phyloP scores from a whole-genome alignment of 768 basidiomycete genomes.

The Boletus edulis region DNA sequence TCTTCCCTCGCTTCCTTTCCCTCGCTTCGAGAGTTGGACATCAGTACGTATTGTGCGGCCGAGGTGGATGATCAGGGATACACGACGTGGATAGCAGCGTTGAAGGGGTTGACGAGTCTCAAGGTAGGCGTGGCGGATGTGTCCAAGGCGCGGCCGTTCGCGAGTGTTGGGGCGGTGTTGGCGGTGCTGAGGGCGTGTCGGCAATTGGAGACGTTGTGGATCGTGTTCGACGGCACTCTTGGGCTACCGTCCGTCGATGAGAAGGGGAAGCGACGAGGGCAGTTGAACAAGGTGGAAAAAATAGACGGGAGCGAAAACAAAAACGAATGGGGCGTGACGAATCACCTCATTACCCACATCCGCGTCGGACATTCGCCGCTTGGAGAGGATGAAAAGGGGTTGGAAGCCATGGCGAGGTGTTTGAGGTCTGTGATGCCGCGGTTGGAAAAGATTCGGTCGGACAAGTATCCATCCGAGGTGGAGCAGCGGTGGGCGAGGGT shows the following conservation, averaged over 20 bases:
- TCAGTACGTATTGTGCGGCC: conserved; percentile 18
- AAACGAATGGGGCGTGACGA: conserved; percentile 19
- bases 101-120: conserved; percentile 12
- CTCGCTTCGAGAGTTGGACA: conserved; percentile 15
- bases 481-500: conserved; percentile 14
- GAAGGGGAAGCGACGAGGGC: neutral
- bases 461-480: conserved; percentile 11
- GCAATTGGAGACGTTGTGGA: conserved; percentile 15
- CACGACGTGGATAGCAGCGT: conserved; percentile 9
- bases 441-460: conserved; percentile 17
- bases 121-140: conserved; percentile 21
- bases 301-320: neutral
- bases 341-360: conserved; percentile 14
- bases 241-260: neutral
- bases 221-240: conserved; percentile 22
- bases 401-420: conserved; percentile 13
- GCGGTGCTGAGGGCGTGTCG: conserved; percentile 21
- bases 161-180: conserved; percentile 19
- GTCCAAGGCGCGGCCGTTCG: conserved; percentile 14
- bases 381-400: conserved; percentile 6
- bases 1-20: conserved; percentile 15
- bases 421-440: conserved; percentile 22
- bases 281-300: neutral
- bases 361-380: conserved; percentile 25
- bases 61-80: conserved; percentile 21